A percentile compares a stretch with the other conserved stretches of the same genome.
These are phyloP conservation scores for Penicillium paneum DNA, from an alignment of 2,329 filamentous ascomycete genomes.

Conservation along the genomic window DNA sequence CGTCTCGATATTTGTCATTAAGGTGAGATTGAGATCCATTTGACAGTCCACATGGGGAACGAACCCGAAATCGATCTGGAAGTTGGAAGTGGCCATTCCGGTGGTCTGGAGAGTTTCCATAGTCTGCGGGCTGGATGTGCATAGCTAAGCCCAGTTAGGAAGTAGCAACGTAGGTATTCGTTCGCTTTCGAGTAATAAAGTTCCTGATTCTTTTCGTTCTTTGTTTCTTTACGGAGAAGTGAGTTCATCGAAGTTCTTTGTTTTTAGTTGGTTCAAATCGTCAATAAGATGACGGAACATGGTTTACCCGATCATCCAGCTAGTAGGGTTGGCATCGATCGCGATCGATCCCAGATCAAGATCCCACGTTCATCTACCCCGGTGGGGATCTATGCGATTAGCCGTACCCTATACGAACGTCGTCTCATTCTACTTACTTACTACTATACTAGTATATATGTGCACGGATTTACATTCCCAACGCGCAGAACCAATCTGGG, in stretches of 20 bases:
- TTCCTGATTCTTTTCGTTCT: neutral
- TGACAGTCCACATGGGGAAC: constrained; percentile 1
- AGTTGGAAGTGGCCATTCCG: neutral
- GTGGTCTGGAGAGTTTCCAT: neutral
- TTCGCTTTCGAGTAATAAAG: no score
- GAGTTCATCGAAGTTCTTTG: no score
- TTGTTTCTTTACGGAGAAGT: neutral
- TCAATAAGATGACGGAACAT: no score
- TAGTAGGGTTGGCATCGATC: constrained; percentile 19
- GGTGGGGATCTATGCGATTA: constrained; percentile 13
- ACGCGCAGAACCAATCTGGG: neutral
- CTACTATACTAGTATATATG: no score
- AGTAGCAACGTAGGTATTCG: no score
- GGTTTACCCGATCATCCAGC: neutral
- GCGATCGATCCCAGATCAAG: constrained; percentile 4
- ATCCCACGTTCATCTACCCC: constrained; percentile 11
- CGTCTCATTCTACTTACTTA: no score
- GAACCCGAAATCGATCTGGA: no score
- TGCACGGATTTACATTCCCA: no score
- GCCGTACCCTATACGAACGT: neutral
- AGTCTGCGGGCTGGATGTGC: neutral
- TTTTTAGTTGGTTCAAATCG: no score
- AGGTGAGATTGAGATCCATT: neutral
- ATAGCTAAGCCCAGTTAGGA: neutral
- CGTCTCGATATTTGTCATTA: constrained; percentile 23